These are phyloP conservation scores for Auricularia heimuer DNA, from an alignment of 768 basidiomycete genomes.

Conservation along the genomic window DNA sequence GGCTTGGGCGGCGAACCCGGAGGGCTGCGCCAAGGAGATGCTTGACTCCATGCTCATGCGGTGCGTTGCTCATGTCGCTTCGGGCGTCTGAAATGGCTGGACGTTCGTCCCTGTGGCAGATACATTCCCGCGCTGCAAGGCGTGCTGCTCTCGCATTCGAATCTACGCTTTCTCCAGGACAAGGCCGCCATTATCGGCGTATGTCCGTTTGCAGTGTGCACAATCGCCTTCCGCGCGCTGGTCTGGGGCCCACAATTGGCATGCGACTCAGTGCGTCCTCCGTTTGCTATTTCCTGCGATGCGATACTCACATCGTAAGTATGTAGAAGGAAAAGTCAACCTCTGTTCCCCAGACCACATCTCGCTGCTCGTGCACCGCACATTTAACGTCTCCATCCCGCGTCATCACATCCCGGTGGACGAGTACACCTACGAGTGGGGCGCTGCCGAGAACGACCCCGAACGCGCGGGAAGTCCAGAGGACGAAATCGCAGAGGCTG, in stretches of 20 bases:
- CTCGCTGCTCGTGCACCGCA: constrained; percentile 79
- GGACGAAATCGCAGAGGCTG: constrained; percentile 15
- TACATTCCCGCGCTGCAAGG: constrained; percentile 82
- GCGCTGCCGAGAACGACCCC: constrained; percentile 70
- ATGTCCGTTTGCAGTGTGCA: constrained; percentile 74
- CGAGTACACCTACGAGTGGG: constrained; percentile 80
- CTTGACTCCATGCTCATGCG: constrained; percentile 93
- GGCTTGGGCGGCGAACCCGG: constrained; percentile 64
- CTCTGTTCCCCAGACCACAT: constrained; percentile 89
- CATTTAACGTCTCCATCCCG: constrained; percentile 93
- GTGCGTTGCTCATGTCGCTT: constrained; percentile 27
- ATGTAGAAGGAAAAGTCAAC: constrained; percentile 71
- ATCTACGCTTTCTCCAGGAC: constrained; percentile 53
- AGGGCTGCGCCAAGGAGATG: constrained; percentile 74
- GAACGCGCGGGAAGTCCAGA: constrained; percentile 35
- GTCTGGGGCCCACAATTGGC: constrained; percentile 78
- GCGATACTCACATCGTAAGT: background rate
- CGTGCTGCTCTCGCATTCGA: constrained; percentile 80
- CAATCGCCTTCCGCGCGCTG: constrained; percentile 69
- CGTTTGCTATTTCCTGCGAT: background rate
- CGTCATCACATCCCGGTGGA: constrained; percentile 79
- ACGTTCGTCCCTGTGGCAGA: constrained; percentile 31
- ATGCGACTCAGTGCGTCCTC: constrained; percentile 59
- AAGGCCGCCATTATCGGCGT: constrained; percentile 66
- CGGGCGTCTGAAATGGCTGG: background rate